Evolutionary conservation across 768 basidiomycete species (phyloP).

Genomic region (Lactarius psammicola): DNA sequence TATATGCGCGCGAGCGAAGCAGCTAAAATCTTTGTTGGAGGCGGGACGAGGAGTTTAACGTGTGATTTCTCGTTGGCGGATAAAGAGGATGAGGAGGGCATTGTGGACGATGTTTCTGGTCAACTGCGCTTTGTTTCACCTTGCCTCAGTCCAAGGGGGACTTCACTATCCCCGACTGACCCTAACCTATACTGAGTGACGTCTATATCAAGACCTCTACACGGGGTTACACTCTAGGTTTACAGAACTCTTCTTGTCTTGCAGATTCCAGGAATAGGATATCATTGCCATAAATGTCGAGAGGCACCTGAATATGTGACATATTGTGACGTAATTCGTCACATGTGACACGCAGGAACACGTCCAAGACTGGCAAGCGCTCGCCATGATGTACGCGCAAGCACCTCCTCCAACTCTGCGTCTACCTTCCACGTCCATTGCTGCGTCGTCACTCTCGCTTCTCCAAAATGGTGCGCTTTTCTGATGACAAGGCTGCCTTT

Average conservation of each 20-base stretch:
- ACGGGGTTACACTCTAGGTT: too few species aligned
- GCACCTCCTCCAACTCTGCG: not conserved
- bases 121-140: not conserved
- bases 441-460: not conserved
- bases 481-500: not conserved
- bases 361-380: slow-evolving; percentile 7
- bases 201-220: not conserved
- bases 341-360: slow-evolving; percentile 14
- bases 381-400: slow-evolving; percentile 14
- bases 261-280: too few species aligned
- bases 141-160: not conserved
- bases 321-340: not conserved
- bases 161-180: not conserved
- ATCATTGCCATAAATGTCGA: too few species aligned
- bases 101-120: slow-evolving; percentile 33
- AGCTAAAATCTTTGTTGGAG: slow-evolving; percentile 63
- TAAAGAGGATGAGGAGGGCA: slow-evolving; percentile 74
- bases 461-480: slow-evolving; percentile 24
- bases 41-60: slow-evolving; percentile 62
- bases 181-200: not conserved
- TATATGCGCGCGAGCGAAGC: slow-evolving; percentile 89
- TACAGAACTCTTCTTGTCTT: too few species aligned
- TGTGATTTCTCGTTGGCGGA: slow-evolving; percentile 73
- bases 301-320: not conserved
- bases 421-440: slow-evolving; percentile 13